Conservation (phyloP, 768 basidiomycete genomes). For the Gloeophyllum trabeum region DNA sequence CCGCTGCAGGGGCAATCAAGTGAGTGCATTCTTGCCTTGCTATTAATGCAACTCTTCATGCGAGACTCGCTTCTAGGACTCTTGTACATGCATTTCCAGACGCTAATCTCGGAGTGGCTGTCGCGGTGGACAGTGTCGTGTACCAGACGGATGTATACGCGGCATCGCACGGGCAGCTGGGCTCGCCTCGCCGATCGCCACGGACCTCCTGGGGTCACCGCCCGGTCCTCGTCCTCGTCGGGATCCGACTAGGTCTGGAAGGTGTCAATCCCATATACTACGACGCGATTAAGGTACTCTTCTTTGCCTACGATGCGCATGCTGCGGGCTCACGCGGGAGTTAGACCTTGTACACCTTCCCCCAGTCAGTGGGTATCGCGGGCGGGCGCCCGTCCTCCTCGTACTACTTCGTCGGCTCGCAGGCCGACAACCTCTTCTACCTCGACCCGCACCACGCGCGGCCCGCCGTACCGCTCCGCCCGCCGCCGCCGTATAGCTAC, state of each 20-base stretch:
- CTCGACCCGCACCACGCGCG: constrained; percentile 75
- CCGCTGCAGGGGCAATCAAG: constrained; percentile 96
- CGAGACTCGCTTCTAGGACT: constrained; percentile 31
- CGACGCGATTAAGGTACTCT: constrained; percentile 63
- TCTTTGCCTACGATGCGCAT: background rate
- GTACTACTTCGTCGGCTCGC: constrained; percentile 94
- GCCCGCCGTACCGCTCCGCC: constrained; percentile 61
- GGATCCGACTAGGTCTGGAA: constrained; percentile 80
- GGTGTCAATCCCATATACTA: constrained; percentile 95
- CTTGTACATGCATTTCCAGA: constrained; percentile 74
- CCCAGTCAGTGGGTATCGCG: constrained; percentile 93
- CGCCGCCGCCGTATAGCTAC: constrained; percentile 20
- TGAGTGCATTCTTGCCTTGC: constrained; percentile 17
- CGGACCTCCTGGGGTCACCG: constrained; percentile 57
- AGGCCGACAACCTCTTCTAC: constrained; percentile 80
- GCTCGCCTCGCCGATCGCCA: constrained; percentile 12
- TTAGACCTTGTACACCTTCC: constrained; percentile 82
- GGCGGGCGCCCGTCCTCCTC: constrained; percentile 95
- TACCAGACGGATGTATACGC: constrained; percentile 81
- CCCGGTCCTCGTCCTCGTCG: constrained; percentile 80
- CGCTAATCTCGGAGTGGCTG: constrained; percentile 68
- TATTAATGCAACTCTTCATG: background rate
- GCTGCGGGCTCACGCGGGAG: too few species aligned
- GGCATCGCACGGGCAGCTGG: constrained; percentile 39
- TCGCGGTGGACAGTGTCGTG: constrained; percentile 74